Percentiles rank a stretch among this genome's conserved stretches.
Conservation (phyloP, 1,284 basidiomycete species). For the Singerocomus rubriflavus region DNA sequence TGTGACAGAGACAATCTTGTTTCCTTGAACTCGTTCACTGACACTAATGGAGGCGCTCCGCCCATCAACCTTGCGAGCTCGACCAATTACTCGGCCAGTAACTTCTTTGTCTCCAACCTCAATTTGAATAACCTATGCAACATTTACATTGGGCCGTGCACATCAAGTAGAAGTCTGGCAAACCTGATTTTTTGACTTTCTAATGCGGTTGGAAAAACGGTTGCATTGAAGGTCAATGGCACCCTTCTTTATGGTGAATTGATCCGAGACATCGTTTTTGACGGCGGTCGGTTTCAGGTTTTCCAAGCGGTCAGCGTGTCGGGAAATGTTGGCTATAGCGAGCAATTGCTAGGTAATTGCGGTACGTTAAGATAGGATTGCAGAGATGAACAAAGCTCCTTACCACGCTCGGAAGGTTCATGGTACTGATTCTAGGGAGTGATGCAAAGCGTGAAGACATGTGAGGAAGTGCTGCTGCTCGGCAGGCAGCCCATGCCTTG, state of each 20-base stretch:
- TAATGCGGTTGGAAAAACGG: constrained; percentile 44
- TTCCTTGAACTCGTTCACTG: constrained; percentile 19
- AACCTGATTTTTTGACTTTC: constrained; percentile 35
- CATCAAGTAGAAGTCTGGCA: background rate
- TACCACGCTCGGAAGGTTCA: constrained; percentile 17
- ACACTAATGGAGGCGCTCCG: constrained; percentile 26
- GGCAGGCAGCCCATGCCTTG: constrained; percentile 45
- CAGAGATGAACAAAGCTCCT: background rate
- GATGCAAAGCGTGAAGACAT: constrained; percentile 17
- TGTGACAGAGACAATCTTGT: constrained; percentile 30
- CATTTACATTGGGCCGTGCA: background rate
- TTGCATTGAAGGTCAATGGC: constrained; percentile 35
- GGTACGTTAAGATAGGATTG: background rate
- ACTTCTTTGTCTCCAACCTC: constrained; percentile 8
- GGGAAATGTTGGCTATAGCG: constrained; percentile 38
- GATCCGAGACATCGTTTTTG: constrained; percentile 42
- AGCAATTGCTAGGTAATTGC: constrained; percentile 35
- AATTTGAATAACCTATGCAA: constrained; percentile 21
- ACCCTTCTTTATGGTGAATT: constrained; percentile 25
- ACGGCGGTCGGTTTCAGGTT: constrained; percentile 37
- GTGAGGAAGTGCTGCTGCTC: constrained; percentile 25
- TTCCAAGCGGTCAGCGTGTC: constrained; percentile 39
- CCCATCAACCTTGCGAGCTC: constrained; percentile 14
- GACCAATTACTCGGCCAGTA: constrained; percentile 16
- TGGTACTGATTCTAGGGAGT: constrained; percentile 24